Evolutionary conservation across 1,139 yeast species (phyloP).

Genomic region (Diutina rugosa): DNA sequence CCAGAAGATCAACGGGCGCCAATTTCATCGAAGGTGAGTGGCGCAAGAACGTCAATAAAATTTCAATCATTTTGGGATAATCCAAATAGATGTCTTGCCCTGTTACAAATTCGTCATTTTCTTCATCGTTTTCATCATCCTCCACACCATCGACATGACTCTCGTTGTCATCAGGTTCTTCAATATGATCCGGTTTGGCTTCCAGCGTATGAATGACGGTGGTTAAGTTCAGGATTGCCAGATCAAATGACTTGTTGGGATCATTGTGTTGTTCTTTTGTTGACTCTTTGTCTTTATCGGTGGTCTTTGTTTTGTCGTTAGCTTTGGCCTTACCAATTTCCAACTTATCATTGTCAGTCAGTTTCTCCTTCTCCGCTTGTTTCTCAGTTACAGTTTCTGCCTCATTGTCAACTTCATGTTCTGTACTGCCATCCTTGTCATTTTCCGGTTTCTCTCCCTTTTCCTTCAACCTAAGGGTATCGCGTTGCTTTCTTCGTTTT

Average conservation of each 20-base stretch:
- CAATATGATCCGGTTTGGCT: conserved; percentile 4
- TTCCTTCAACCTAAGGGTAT: conserved; percentile 15
- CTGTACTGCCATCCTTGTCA: background rate
- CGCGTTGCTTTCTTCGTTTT: background rate
- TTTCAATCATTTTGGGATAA: conserved; percentile 68
- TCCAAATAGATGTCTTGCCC: conserved; percentile 85
- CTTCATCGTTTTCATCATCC: conserved; percentile 10
- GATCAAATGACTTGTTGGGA: conserved; percentile 9
- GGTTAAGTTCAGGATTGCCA: conserved; percentile 15
- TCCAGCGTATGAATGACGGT: conserved; percentile 11
- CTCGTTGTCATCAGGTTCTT: conserved; percentile 7
- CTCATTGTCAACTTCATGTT: background rate
- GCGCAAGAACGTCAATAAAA: conserved; percentile 56
- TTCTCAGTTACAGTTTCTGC: background rate
- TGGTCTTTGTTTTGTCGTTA: conserved; percentile 3
- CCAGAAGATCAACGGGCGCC: conserved; percentile 14
- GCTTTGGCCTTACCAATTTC: conserved; percentile 3
- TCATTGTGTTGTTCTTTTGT: conserved; percentile 6
- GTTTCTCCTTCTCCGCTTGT: background rate
- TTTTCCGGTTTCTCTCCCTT: conserved; percentile 9
- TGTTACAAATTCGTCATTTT: conserved; percentile 48
- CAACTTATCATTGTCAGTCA: background rate
- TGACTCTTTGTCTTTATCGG: conserved; percentile 3
- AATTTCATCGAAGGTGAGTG: conserved; percentile 6
- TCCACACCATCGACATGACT: conserved; percentile 23